Percentiles rank a stretch among this genome's conserved stretches.
These are phyloP conservation scores for Pythium graminicola DNA, from an alignment of 352 stramenopile genomes.

Conservation along the genomic window DNA sequence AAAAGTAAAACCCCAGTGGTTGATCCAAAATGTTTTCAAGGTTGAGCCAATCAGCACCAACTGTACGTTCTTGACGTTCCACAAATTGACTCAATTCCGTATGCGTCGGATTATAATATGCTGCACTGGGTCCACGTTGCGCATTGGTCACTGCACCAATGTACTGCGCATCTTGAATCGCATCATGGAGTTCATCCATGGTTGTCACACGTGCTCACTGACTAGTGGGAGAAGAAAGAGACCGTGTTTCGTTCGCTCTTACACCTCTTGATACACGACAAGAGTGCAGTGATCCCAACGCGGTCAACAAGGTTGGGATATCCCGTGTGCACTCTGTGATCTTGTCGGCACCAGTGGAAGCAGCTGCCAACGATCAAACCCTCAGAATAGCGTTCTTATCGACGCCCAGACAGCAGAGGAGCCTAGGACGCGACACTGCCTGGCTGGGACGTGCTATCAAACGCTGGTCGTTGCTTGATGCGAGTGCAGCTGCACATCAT, in stretches of 20 bases:
- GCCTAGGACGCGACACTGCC: constrained; percentile 8
- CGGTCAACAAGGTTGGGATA: too few relatives aligned
- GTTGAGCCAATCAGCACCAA: constrained; percentile 48
- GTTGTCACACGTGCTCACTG: constrained; percentile 14
- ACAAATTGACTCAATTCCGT: constrained; percentile 62
- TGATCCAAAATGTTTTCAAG: constrained; percentile 72
- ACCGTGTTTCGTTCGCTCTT: too few relatives aligned
- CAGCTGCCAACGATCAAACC: too few relatives aligned
- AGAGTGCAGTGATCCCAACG: too few relatives aligned
- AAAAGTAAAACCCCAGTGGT: constrained; percentile 78
- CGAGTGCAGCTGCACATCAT: background rate
- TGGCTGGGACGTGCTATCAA: constrained; percentile 15
- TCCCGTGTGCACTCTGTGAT: too few relatives aligned
- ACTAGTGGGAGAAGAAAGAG: background rate
- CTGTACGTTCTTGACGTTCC: constrained; percentile 43
- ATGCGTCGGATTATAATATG: constrained; percentile 65
- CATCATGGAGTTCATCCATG: constrained; percentile 87
- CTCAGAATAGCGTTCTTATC: constrained; percentile 16
- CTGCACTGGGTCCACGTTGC: constrained; percentile 53
- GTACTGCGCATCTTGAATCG: constrained; percentile 87
- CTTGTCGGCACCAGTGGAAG: too few relatives aligned
- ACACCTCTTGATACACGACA: too few relatives aligned
- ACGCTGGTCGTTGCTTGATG: background rate
- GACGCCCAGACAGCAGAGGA: background rate
- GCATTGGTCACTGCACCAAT: constrained; percentile 78